Evolutionary conservation across 306 rosid genomes (phyloP), one percentile per base, ranked within the genome.

Genomic region (Betula pendula): DNA sequence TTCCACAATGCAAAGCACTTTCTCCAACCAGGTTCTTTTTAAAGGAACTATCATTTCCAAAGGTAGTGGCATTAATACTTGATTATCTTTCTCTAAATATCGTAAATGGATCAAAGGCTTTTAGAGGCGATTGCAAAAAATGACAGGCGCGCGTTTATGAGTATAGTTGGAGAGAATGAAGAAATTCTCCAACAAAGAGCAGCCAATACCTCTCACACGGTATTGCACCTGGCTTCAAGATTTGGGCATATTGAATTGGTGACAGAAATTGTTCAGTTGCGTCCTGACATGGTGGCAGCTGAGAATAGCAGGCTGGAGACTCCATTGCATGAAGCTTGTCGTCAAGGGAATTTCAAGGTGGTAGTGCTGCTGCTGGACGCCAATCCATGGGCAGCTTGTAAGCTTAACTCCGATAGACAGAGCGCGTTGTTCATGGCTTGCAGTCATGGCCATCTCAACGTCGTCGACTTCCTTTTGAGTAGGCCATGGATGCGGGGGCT

Each of bases 301-400:
- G 87, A 84, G 80, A 87, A 92, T 77, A 81, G 75, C 31, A 71
- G 74, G 68, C 43, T 70, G 44, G 91, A 90, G 81, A 92, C 95
- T 42, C 95, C 95, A 22, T 13, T 87, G 24, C 93, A 88, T 31
- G 93, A 88, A 66, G 95, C 91, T 72, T 89, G 93, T 74, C 55
- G 70, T 43, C 66, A 73, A 27, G 91, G 88, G 78, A 81, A 88
- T 59, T 81, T 43, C 43, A 62, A 35, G n/a, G 72, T 85, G 24
- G 62, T 90, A 13, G 52, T 22, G 77, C 77, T 88, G 74, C 87
- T 92, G 11, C 35, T 90, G 1, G 87, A 84, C 42, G 82, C 70
- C 43, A 80, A 87, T 76, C 83, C 95, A 1, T 31, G 17, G 24
- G 80, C 87, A 40, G 86, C 81, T 59, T 74, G 59, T 68, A 85